Base-by-base conservation (phyloP, 2,329 filamentous ascomycete genomes). In the Dothistroma pini region DNA sequence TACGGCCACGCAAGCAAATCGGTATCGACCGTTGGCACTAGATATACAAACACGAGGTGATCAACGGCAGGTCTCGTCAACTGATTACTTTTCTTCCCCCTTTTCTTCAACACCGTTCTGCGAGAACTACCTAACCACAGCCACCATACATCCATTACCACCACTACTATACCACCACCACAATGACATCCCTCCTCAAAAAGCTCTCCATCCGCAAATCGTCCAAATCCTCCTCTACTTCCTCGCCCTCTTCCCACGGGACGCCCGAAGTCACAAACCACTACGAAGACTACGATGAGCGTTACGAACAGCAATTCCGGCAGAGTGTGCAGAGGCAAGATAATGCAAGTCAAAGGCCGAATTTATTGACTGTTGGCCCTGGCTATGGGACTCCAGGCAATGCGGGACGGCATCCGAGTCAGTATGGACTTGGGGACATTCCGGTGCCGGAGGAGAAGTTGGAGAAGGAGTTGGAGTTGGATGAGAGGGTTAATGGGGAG, bases 141-240 rank as follows among this genome's bases (percentile, higher is more conserved):
- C 41, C 14, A 14, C n/a, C 38, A 7, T 34, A 41, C 2, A 6
- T 44, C 41, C 41, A 9, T 9, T 14, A 44, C 41, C 41, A 44
- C 11, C 11, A 38, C 7, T n/a, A n/a, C n/a, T n/a, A n/a, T 35
- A 16, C 38, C 14, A 41, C 38, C 6, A n/a, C 50, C 8, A 53
- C 29, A 10, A 53, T 53, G 51, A 35, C 51, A 53, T 31, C 25
- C 31, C 51, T 53, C 51, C 51, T 53, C 51, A 53, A 53, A 19
- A 53, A 35, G 11, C 51, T 53, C 25, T 53, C 51, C 14, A 21
- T 53, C 41, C 41, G 41, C 31, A 53, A 53, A 31, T 11, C 14
- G 14, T 25, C 49, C 12, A 25, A 52, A 31, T 1, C 21, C 22
- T 25, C 19, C 16, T 25, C 22, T 19, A 6, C 22, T 4, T 5